phyloP scores from a whole-genome alignment of 257 asterid species.

The Ilex aquifolium region DNA sequence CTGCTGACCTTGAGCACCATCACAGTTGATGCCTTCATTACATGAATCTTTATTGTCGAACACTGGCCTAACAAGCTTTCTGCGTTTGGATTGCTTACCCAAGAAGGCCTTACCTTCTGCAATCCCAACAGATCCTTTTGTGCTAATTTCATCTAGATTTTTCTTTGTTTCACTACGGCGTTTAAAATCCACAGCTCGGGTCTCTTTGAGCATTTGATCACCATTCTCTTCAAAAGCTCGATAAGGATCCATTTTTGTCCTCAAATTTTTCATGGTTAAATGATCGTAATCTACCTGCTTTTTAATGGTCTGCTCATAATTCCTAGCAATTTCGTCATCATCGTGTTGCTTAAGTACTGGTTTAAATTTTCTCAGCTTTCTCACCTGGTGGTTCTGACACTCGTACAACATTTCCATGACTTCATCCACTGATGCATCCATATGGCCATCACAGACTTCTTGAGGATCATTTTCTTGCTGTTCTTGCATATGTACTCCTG shows the following conservation, averaged over 20 bases:
- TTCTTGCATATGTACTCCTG: slow-evolving; percentile 11
- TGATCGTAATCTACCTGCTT: slow-evolving; percentile 12
- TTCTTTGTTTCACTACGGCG: slow-evolving; percentile 50
- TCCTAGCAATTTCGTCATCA: slow-evolving; percentile 14
- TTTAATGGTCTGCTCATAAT: slow-evolving; percentile 19
- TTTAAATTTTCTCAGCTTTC: slow-evolving; percentile 22
- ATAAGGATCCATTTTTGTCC: slow-evolving; percentile 13
- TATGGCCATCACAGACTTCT: slow-evolving; percentile 15
- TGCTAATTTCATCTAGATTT: slow-evolving; percentile 17
- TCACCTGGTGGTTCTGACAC: slow-evolving; percentile 20
- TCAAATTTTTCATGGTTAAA: slow-evolving; percentile 15
- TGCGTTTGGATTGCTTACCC: slow-evolving; percentile 35
- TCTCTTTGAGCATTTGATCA: slow-evolving; percentile 39
- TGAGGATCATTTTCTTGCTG: slow-evolving; percentile 16
- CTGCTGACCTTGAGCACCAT: slow-evolving; percentile 11
- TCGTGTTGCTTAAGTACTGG: slow-evolving; percentile 18
- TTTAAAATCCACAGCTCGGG: slow-evolving; percentile 52
- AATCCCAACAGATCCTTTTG: slow-evolving; percentile 10
- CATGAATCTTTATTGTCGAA: slow-evolving; percentile 25
- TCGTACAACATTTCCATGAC: slow-evolving; percentile 47
- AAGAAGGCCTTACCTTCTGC: slow-evolving; percentile 23
- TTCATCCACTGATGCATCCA: slow-evolving; percentile 59
- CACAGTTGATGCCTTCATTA: background rate
- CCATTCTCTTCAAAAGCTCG: slow-evolving; percentile 17
- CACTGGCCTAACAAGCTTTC: slow-evolving; percentile 54